Evolutionary conservation across 257 asterid genomes (phyloP), one percentile per base, ranked within the genome.

Genomic region (Nemophila menziesii): DNA sequence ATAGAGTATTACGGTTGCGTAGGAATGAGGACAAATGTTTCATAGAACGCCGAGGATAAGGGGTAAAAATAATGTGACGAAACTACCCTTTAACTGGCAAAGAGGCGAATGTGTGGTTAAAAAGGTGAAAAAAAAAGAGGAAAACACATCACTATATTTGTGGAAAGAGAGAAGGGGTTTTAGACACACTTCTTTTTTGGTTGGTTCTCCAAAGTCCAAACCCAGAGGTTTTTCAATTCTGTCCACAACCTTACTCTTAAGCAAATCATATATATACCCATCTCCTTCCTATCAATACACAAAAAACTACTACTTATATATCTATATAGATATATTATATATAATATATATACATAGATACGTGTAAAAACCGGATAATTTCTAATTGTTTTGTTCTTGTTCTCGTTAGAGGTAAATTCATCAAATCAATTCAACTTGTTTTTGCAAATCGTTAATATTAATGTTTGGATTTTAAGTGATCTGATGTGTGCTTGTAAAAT

Each of bases 171-270:
- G 46, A 22, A 22, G 20, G 46, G 46, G 46, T 41, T 41, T 41
- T 41, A 41, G 46, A 41, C 46, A 41, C 24, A 17, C 15, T 17
- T 41, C 46, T 15, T 41, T 41, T 41, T 41, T 41, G 46, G 46
- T 41, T 41, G 46, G 46, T 41, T 41, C 46, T 41, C 46, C 46
- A 41, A 41, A 41, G 24, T 41, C 46, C 46, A 41, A 41, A 41
- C 46, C 46, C 46, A 41, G 46, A 41, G 46, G 46, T 41, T 41
- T 41, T 41, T 41, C 46, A 41, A 18, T 41, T 41, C 23, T 41
- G 46, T 41, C 46, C 46, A 41, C 46, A 41, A 41, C 24, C 46
- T 41, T 41, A 8, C 23, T 18, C 13, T n/a, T 4, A 41, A 41
- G 24, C 46, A 41, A 41, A 41, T 24, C 46, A 41, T 41, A 41